These are phyloP conservation scores for Boletus subcaerulescens DNA, from an alignment of 768 basidiomycete genomes.

Conservation along the genomic window DNA sequence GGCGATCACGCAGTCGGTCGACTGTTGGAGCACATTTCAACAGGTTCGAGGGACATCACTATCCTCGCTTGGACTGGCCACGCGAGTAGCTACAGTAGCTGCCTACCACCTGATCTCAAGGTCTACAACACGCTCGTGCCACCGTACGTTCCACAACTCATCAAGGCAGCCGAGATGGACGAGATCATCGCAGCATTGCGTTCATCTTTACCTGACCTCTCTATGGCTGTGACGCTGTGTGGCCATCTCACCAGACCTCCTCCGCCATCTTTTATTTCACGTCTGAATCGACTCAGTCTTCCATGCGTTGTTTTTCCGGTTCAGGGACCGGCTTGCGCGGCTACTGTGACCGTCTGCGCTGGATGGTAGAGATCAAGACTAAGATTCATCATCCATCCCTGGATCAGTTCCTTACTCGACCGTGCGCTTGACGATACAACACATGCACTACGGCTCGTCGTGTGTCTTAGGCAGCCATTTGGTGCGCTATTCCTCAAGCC, in stretches of 20 bases:
- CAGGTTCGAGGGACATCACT: neutral
- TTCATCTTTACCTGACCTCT: too few species aligned
- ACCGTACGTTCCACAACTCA: neutral
- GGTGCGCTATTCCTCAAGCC: neutral
- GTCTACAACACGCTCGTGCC: neutral
- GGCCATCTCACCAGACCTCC: too few species aligned
- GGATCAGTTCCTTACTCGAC: slow-evolving; percentile 3
- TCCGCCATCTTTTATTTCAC: too few species aligned
- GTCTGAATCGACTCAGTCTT: too few species aligned
- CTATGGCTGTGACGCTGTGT: too few species aligned
- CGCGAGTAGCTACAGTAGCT: neutral
- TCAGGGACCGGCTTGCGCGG: too few species aligned
- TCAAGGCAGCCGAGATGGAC: neutral
- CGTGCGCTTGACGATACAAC: neutral
- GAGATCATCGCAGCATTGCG: too few species aligned
- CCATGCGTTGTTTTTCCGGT: too few species aligned
- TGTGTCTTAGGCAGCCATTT: neutral
- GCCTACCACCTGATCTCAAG: neutral
- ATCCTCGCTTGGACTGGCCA: neutral
- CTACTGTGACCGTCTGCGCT: neutral
- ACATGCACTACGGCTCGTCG: neutral
- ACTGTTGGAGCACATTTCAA: neutral
- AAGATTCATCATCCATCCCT: neutral
- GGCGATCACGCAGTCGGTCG: neutral
- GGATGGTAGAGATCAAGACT: neutral